These are phyloP conservation scores for Talaromyces ruber DNA, from an alignment of 495 filamentous ascomycete genomes.

Conservation along the genomic window DNA sequence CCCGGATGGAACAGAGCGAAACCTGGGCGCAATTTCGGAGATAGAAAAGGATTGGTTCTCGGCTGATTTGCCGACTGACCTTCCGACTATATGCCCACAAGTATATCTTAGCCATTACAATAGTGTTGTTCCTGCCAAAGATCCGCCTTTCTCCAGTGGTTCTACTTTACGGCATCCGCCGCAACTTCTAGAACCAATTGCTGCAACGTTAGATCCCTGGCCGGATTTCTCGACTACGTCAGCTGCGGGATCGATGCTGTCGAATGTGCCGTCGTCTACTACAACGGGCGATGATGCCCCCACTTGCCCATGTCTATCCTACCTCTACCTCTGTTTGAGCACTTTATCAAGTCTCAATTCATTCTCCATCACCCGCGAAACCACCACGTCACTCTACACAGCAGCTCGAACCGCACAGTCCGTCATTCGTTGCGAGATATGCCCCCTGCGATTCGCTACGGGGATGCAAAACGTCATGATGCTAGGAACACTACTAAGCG, in stretches of 20 bases:
- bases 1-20: neutral
- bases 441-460: conserved; percentile 39
- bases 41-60: conserved; percentile 3
- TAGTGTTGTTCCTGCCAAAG: neutral
- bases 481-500: conserved; percentile 53
- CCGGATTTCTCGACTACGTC: conserved; percentile 36
- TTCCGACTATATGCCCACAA: neutral
- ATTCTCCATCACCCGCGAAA: conserved; percentile 34
- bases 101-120: neutral
- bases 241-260: conserved; percentile 24
- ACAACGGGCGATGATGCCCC: neutral
- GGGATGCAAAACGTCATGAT: conserved; percentile 58
- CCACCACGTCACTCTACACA: conserved; percentile 48
- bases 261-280: neutral
- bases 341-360: conserved; percentile 33
- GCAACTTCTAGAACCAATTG: conserved; percentile 19
- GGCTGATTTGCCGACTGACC: neutral
- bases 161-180: neutral
- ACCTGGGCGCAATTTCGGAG: neutral
- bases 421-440: conserved; percentile 50
- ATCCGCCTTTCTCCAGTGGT: neutral
- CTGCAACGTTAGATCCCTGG: conserved; percentile 29
- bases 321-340: conserved; percentile 37
- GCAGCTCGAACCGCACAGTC: conserved; percentile 47
- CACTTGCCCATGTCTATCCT: conserved; percentile 36